Base-by-base conservation (phyloP, 169 alveolate genomes). In the Eimeria falciformis region DNA sequence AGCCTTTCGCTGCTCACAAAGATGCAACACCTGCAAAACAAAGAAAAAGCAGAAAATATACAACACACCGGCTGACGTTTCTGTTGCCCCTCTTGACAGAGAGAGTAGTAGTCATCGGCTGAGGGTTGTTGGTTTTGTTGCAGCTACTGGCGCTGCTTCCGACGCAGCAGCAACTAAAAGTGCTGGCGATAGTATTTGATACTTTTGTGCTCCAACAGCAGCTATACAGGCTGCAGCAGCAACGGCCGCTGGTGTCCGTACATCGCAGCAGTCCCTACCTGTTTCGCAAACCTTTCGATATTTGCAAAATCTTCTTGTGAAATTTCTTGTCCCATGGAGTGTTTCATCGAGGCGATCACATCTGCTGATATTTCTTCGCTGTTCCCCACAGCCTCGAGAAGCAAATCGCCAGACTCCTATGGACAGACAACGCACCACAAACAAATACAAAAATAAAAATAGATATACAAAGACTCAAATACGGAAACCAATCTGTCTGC, bases 241-340 rank as follows among this genome's bases (percentile, higher is more conserved):
- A 77, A 29, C 2, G 6, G 53, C 17, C 12, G 47, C 12, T 23
- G 43, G 21, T 11, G 25, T 4, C 91, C n/a, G 17, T 82, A 47
- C 33, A 0, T 2, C 11, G 81, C 11, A 6, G 27, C 40, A 11
- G n/a, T 6, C 27, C 65, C 12, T 23, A 98, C 98, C 94, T 98
- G 98, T 45, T 97, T 97, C n/a, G 99, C 96, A 89, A 99, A 98
- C 84, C 96, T 94, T 79, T 94, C 94, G 46, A 99, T 98, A 90
- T 98, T 98, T 46, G 90, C 93, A 94, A 97, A 94, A 91, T 99
- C 99, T 55, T 92, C 94, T 66, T 98, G 99, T 0, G 98, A 79
- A 69, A 99, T 95, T 45, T 99, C 99, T 87, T 98, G 98, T 1
- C 99, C 99, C 98, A 98, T 98, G 17, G 99, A 97, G 47, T 96